phyloP scores from a whole-genome alignment of 2,329 filamentous ascomycete genomes.

The Talaromyces sp. region DNA sequence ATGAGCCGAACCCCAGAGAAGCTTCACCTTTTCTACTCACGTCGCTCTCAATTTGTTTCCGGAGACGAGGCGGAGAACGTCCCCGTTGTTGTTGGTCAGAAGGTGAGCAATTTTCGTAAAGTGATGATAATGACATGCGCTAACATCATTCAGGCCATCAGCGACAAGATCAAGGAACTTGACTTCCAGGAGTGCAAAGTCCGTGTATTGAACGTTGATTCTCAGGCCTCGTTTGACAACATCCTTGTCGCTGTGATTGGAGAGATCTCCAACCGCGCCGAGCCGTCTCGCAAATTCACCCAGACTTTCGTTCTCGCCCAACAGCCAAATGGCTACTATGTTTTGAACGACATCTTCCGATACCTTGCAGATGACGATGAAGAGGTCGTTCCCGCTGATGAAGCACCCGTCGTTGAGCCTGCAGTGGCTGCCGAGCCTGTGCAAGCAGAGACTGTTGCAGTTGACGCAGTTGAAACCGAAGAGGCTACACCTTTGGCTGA shows the following conservation, averaged over 20 bases:
- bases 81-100: constrained; percentile 80
- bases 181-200: constrained; percentile 98
- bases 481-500: constrained; percentile 38
- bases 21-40: constrained; percentile 94
- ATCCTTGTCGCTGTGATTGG: constrained; percentile 98
- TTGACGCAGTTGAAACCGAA: constrained; percentile 42
- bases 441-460: constrained; percentile 25
- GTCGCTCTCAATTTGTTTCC: constrained; percentile 91
- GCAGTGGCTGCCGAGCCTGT: constrained; percentile 27
- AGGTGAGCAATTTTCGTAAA: constrained; percentile 57
- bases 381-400: constrained; percentile 50
- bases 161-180: constrained; percentile 88
- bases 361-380: constrained; percentile 81
- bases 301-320: constrained; percentile 97
- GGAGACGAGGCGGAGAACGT: constrained; percentile 88
- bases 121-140: background rate
- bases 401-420: constrained; percentile 29
- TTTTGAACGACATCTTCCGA: constrained; percentile 96
- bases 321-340: constrained; percentile 96
- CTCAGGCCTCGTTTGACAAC: constrained; percentile 85
- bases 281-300: constrained; percentile 90
- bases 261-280: constrained; percentile 91
- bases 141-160: constrained; percentile 66
- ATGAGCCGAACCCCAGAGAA: constrained; percentile 92
- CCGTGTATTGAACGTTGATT: constrained; percentile 95